Evolutionary conservation across 2,329 filamentous ascomycete species (phyloP).

Genomic region (Aspergillus niger): DNA sequence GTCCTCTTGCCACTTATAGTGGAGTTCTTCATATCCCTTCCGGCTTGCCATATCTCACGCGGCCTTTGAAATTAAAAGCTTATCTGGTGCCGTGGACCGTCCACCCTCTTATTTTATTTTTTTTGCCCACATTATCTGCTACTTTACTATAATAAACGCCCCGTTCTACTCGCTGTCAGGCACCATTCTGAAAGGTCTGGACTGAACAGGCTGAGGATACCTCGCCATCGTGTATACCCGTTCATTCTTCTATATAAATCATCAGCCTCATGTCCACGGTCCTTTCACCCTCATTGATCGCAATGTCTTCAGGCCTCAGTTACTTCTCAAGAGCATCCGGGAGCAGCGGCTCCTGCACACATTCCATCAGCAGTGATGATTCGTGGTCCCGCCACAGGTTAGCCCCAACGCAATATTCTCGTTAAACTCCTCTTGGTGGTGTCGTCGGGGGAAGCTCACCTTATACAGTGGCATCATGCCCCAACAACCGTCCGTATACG

Average conservation of each 20-base stretch:
- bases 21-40: constrained; percentile 15
- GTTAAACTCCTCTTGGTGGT: constrained; percentile 1
- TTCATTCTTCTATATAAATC: constrained; percentile 1
- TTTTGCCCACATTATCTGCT: not conserved
- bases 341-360: constrained; percentile 32
- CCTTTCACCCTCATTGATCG: constrained; percentile 30
- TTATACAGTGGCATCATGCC: constrained; percentile 28
- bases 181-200: constrained; percentile 6
- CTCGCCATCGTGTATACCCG: not conserved
- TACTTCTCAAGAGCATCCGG: constrained; percentile 34
- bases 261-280: constrained; percentile 36
- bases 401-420: constrained; percentile 27
- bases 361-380: constrained; percentile 35
- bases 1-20: constrained; percentile 16
- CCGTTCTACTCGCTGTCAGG: constrained; percentile 10
- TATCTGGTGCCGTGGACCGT: constrained; percentile 18
- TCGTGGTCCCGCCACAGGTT: constrained; percentile 39
- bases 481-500: constrained; percentile 34
- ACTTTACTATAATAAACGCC: constrained; percentile 8
- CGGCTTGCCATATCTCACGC: constrained; percentile 16
- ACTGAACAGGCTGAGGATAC: not conserved
- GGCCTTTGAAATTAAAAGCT: constrained; percentile 18
- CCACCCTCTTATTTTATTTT: not conserved
- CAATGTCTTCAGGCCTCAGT: constrained; percentile 34
- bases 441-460: constrained; percentile 28